These are phyloP conservation scores for Allium sativum DNA, from an alignment of 106 monocot genomes.

Conservation along the genomic window DNA sequence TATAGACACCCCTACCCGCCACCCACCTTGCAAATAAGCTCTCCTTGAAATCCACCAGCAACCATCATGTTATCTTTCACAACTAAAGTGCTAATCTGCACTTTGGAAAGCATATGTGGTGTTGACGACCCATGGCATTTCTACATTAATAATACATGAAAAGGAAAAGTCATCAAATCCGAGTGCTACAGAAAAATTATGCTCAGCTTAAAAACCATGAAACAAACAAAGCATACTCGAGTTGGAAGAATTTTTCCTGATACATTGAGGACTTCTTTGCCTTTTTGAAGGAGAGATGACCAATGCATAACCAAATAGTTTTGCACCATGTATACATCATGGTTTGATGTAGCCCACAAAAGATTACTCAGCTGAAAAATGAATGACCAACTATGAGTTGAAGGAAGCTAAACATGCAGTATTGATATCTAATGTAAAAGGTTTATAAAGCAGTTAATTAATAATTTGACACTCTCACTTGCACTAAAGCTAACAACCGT, in stretches of 20 bases:
- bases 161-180: no score
- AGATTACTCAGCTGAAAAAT: slow-evolving; percentile 94
- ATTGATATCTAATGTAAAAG: no score
- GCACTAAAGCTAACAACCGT: no score
- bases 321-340: slow-evolving; percentile 66
- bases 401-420: no score
- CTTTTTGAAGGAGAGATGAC: slow-evolving; percentile 46
- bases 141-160: slow-evolving; percentile 24
- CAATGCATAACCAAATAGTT: slow-evolving; percentile 72
- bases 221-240: slow-evolving; percentile 14
- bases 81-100: slow-evolving; percentile 69
- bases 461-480: no score
- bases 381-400: no score
- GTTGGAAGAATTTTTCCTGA: slow-evolving; percentile 44
- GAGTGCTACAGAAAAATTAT: background rate
- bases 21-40: slow-evolving; percentile 78
- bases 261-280: slow-evolving; percentile 66
- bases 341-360: slow-evolving; percentile 86
- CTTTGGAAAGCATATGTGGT: slow-evolving; percentile 40
- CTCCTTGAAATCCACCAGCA: slow-evolving; percentile 89
- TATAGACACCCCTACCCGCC: background rate
- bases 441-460: no score
- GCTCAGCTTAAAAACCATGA: background rate
- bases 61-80: slow-evolving; percentile 56
- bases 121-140: slow-evolving; percentile 3